Evolutionary conservation across 2,329 filamentous ascomycete genomes (phyloP).

Genomic region (Colletotrichum australisinense): DNA sequence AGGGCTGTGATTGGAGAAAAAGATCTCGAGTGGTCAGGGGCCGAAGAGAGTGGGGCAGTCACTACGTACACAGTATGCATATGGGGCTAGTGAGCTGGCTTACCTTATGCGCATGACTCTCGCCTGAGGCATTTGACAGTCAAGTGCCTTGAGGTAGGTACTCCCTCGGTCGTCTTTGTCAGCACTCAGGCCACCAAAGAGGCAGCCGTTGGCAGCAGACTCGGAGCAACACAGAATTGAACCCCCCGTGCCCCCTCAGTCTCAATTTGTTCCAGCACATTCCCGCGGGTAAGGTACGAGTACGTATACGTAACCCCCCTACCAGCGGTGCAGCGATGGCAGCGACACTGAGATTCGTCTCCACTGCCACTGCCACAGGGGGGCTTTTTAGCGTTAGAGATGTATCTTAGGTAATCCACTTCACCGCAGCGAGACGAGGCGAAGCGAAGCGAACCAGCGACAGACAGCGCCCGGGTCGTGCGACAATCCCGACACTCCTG

Average conservation of each 20-base stretch:
- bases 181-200: neutral
- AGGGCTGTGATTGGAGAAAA: neutral
- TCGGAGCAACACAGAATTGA: neutral
- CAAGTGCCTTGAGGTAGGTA: too few species aligned
- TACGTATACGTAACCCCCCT: neutral
- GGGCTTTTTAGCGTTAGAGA: neutral
- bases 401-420: neutral
- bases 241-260: neutral
- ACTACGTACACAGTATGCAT: too few species aligned
- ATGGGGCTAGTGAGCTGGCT: too few species aligned
- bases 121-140: conserved; percentile 1
- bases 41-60: too few species aligned
- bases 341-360: neutral
- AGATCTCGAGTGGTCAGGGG: neutral
- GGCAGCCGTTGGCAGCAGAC: conserved; percentile 1
- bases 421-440: neutral
- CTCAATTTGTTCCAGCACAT: conserved; percentile 16
- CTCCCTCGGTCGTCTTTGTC: neutral
- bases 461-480: neutral
- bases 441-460: conserved; percentile 7
- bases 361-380: conserved; percentile 13
- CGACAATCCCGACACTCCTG: neutral
- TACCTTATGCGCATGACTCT: neutral
- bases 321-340: too few species aligned
- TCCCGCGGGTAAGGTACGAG: neutral